phyloP scores from a whole-genome alignment of 352 stramenopile species.

The Globisporangium echinulatum region DNA sequence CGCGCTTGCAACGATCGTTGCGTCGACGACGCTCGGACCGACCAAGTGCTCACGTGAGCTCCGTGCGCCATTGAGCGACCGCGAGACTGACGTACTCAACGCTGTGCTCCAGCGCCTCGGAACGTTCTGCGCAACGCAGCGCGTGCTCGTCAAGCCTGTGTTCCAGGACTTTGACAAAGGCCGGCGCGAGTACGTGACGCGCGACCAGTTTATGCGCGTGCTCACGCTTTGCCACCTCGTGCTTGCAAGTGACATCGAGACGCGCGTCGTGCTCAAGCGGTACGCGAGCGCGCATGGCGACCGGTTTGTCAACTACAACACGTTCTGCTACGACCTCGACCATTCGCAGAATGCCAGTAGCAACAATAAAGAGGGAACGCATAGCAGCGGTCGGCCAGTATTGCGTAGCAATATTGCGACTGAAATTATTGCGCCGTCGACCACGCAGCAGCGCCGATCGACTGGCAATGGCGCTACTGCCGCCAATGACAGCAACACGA shows the following conservation, averaged over 20 bases:
- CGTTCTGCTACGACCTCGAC: slow-evolving; percentile 77
- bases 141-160: slow-evolving; percentile 68
- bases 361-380: slow-evolving; percentile 14
- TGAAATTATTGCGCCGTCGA: slow-evolving; percentile 52
- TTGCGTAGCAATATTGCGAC: slow-evolving; percentile 35
- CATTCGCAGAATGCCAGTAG: slow-evolving; percentile 23
- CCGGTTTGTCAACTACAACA: slow-evolving; percentile 80
- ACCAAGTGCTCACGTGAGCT: slow-evolving; percentile 56
- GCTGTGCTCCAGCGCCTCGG: slow-evolving; percentile 60
- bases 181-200: slow-evolving; percentile 65
- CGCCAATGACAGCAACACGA: too few relatives aligned
- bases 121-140: slow-evolving; percentile 44
- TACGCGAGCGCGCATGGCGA: slow-evolving; percentile 70
- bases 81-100: slow-evolving; percentile 33
- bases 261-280: slow-evolving; percentile 49
- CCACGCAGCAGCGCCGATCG: slow-evolving; percentile 7
- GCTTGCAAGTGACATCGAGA: slow-evolving; percentile 39
- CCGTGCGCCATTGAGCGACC: slow-evolving; percentile 46
- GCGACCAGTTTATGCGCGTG: slow-evolving; percentile 79
- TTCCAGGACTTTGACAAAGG: slow-evolving; percentile 84
- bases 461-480: slow-evolving; percentile 2
- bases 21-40: slow-evolving; percentile 14
- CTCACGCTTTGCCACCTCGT: slow-evolving; percentile 76
- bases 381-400: slow-evolving; percentile 22
- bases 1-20: slow-evolving; percentile 32